Evolutionary conservation across 2,329 filamentous ascomycete species (phyloP).

Genomic region (Alternaria brassicae): DNA sequence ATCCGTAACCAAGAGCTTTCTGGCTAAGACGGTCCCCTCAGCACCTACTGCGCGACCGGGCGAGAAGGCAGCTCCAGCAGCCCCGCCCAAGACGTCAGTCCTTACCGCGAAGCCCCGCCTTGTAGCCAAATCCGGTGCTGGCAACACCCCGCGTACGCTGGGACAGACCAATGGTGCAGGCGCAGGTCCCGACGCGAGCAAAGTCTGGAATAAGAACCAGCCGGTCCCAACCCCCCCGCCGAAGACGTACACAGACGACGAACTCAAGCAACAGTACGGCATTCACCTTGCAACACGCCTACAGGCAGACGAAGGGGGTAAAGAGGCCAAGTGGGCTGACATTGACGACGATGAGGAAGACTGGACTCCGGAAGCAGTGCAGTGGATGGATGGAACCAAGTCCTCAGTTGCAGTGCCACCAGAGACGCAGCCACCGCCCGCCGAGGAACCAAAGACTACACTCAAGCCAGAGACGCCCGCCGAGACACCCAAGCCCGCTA

Average conservation of each 20-base stretch:
- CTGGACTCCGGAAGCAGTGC: conserved; percentile 83
- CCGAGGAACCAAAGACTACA: conserved; percentile 36
- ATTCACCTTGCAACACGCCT: conserved; percentile 84
- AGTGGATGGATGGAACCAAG: conserved; percentile 89
- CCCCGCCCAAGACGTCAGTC: conserved; percentile 56
- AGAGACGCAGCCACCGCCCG: conserved; percentile 46
- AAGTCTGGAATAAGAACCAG: conserved; percentile 89
- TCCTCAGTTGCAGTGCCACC: conserved; percentile 70
- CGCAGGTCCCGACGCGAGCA: conserved; percentile 72
- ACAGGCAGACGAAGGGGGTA: conserved; percentile 73
- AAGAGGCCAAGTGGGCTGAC: conserved; percentile 86
- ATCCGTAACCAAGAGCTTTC: conserved; percentile 83
- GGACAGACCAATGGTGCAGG: conserved; percentile 66
- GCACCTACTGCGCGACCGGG: conserved; percentile 59
- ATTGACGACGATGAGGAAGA: conserved; percentile 90
- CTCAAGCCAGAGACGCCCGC: conserved; percentile 33
- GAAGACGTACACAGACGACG: conserved; percentile 85
- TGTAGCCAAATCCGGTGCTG: conserved; percentile 74
- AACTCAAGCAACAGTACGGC: conserved; percentile 81
- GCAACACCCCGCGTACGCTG: conserved; percentile 60
- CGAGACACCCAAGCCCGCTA: conserved; percentile 51
- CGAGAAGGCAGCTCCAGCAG: conserved; percentile 60
- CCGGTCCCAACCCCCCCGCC: conserved; percentile 75
- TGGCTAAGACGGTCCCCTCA: conserved; percentile 73
- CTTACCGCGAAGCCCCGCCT: conserved; percentile 71